A percentile compares a stretch with the other conserved stretches of the same genome.
Evolutionary conservation across 805 yeast genomes (phyloP).

Genomic region (Nematodospora valgi): DNA sequence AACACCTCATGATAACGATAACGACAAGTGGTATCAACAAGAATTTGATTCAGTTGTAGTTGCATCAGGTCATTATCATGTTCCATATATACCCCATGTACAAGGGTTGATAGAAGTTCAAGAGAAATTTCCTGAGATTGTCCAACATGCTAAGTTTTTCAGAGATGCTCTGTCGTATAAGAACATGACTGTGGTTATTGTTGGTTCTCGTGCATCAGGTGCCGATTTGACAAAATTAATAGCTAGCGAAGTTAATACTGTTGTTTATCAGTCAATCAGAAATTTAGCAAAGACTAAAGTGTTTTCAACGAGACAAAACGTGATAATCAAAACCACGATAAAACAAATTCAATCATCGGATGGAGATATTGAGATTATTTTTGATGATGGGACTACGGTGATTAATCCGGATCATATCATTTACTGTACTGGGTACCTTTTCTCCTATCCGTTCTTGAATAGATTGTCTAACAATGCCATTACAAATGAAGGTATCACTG

Average conservation of each 20-base stretch:
- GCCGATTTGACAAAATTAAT: constrained; percentile 28
- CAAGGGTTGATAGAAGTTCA: constrained; percentile 38
- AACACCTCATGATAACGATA: constrained; percentile 10
- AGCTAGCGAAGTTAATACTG: constrained; percentile 16
- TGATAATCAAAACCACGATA: constrained; percentile 24
- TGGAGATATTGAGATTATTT: constrained; percentile 33
- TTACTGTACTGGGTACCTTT: constrained; percentile 74
- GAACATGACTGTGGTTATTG: constrained; percentile 27
- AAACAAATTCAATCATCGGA: constrained; percentile 21
- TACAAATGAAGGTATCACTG: constrained; percentile 21
- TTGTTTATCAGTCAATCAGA: constrained; percentile 30
- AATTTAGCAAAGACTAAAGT: constrained; percentile 5
- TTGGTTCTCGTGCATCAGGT: constrained; percentile 21
- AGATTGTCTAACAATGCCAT: constrained; percentile 29
- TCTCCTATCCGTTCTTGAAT: constrained; percentile 58
- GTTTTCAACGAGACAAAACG: constrained; percentile 10
- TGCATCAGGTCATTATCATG: constrained; percentile 48
- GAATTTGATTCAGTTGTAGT: constrained; percentile 41
- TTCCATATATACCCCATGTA: constrained; percentile 44
- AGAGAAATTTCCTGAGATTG: constrained; percentile 21
- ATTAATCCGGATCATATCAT: constrained; percentile 53
- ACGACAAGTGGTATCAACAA: constrained; percentile 37
- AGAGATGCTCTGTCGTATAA: constrained; percentile 27
- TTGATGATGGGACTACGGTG: constrained; percentile 47
- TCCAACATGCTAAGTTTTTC: constrained; percentile 46